Conservation (phyloP, 768 basidiomycete species). For the Mycena olivaceomarginata region DNA sequence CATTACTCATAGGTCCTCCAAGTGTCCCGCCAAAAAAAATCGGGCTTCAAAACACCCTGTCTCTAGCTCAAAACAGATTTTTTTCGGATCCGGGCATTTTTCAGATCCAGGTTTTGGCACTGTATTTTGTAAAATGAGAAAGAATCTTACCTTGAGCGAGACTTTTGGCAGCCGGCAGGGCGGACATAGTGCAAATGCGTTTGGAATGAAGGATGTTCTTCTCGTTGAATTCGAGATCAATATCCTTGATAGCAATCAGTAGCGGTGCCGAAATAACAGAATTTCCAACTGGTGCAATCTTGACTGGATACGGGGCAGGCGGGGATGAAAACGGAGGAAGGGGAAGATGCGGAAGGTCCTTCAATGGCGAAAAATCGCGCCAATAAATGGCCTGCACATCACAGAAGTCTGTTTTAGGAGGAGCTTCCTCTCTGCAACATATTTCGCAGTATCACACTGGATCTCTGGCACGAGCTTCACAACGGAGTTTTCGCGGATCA, state of each 20-base stretch:
- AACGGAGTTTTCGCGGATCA: constrained; percentile 70
- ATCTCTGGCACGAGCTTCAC: constrained; percentile 65
- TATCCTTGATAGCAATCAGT: background rate
- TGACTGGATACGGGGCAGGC: too few relatives aligned
- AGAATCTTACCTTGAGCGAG: background rate
- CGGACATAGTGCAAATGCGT: background rate
- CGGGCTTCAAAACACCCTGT: too few relatives aligned
- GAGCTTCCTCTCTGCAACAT: constrained; percentile 50
- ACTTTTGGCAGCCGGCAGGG: background rate
- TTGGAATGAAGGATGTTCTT: constrained; percentile 1
- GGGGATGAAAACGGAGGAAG: too few relatives aligned
- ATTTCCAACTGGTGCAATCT: background rate
- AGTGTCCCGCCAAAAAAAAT: too few relatives aligned
- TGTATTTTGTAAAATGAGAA: background rate
- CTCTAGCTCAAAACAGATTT: too few relatives aligned
- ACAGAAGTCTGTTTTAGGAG: constrained; percentile 57
- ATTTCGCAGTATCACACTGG: constrained; percentile 5
- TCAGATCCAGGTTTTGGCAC: too few relatives aligned
- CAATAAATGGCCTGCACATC: too few relatives aligned
- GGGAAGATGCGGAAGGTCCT: too few relatives aligned
- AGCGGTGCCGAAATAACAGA: background rate
- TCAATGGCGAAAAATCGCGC: too few relatives aligned
- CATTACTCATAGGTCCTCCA: too few relatives aligned
- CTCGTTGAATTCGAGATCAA: background rate
- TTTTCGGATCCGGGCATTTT: too few relatives aligned